Percentiles rank a stretch among this genome's conserved stretches.
Conservation (phyloP, 306 rosid genomes). For the Lablab purpureus region DNA sequence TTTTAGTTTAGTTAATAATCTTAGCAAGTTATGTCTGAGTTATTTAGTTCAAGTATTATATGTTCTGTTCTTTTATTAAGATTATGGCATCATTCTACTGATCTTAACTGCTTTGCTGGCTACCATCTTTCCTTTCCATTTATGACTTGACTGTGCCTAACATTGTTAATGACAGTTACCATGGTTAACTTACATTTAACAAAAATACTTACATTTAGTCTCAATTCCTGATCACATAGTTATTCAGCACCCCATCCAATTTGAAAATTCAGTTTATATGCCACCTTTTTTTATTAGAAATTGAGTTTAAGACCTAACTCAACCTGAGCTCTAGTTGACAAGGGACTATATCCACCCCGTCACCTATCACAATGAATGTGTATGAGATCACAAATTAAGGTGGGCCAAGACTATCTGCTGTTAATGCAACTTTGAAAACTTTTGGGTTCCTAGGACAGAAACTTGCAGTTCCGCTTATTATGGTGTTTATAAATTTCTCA, state of each 20-base stretch:
- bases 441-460: slow-evolving; percentile 22
- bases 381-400: background rate
- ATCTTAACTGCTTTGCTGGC: background rate
- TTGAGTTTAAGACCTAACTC: background rate
- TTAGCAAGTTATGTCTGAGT: background rate
- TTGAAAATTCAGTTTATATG: background rate
- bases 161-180: background rate
- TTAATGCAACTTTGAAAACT: background rate
- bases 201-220: background rate
- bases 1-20: background rate
- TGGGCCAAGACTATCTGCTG: background rate
- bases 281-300: too few relatives aligned
- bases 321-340: background rate
- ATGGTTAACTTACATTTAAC: background rate
- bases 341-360: background rate
- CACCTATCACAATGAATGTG: background rate
- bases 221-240: background rate
- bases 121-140: slow-evolving; percentile 1
- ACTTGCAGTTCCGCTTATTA: background rate
- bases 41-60: slow-evolving; percentile 7
- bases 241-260: background rate
- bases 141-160: background rate
- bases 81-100: slow-evolving; percentile 1
- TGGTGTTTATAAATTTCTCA: background rate
- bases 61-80: background rate